Base-by-base conservation (phyloP, 345 rosid species). In the Hibiscus tridactylites region DNA sequence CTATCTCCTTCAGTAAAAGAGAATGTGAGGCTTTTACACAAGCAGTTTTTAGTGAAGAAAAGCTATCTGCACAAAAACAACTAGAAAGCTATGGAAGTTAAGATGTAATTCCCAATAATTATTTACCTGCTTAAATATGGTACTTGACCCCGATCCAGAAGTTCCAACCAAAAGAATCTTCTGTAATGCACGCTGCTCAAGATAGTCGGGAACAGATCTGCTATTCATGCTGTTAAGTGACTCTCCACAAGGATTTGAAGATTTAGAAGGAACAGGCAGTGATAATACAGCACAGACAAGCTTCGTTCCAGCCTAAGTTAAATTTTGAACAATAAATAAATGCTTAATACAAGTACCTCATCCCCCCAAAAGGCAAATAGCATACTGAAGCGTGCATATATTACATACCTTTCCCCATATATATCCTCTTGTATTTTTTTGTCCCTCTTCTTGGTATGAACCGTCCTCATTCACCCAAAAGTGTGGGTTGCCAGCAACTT, bases 381-480 rank as follows among this genome's bases (percentile, higher is more conserved):
- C 33, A 64, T 65, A 17, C 50, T 58, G 8, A 47, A 37, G 33
- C 28, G 47, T 15, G 62, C 64, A 63, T 29, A 24, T 16, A 50
- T 56, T 29, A 46, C 76, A 60, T 85, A 96, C 99, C 91, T 89
- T 96, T 73, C 99, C 98, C 99, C 99, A 96, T 75, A 96, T 92
- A 79, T 88, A 92, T 78, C 99, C 99, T 76, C 85, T 96, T 6
- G 96, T 91, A 75, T 92, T 96, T 84, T 87, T 96, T 74, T 96
- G 99, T 53, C 99, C 99, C 86, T 96, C 99, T 80, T 96, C 99
- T 83, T 91, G 98, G 82, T 96, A 96, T 7, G 99, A 96, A 19
- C 99, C 99, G 77, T 96, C 99, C 65, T 96, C 99, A 35, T 92
- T 96, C 71, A 96, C 98, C 99, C 99, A 96, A 77, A 92, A 96